phyloP scores from a whole-genome alignment of 164 flowering plant genomes.

The Magnolia sinica region DNA sequence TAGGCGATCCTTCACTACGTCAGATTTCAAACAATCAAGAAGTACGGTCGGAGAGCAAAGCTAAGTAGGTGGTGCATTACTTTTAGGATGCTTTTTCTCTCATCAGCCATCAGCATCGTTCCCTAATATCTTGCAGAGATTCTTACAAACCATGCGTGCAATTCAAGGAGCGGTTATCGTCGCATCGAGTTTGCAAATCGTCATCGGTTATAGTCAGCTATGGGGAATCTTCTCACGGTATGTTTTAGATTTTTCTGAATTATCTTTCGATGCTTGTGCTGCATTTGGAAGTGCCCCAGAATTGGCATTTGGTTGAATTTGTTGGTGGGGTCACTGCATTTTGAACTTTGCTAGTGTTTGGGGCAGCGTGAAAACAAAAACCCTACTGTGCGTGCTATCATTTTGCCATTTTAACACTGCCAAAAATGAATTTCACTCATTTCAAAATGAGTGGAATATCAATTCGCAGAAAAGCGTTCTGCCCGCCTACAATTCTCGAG shows the following conservation, averaged over 20 bases:
- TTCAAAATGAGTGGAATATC: neutral
- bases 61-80: constrained; percentile 1
- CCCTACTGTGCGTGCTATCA: neutral
- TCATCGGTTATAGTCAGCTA: constrained; percentile 16
- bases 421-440: neutral
- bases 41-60: constrained; percentile 25
- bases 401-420: neutral
- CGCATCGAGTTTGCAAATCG: constrained; percentile 18
- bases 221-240: constrained; percentile 19
- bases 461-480: too few relatives aligned
- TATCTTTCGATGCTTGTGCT: neutral
- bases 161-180: constrained; percentile 20
- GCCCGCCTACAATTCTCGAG: too few relatives aligned
- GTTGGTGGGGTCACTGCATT: neutral
- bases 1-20: constrained; percentile 4
- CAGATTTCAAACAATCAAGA: constrained; percentile 35
- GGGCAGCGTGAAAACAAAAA: neutral
- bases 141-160: constrained; percentile 15
- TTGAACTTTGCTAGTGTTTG: neutral
- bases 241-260: neutral
- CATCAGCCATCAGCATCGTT: neutral
- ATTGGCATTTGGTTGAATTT: neutral
- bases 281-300: neutral
- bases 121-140: constrained; percentile 12
- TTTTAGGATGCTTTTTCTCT: constrained; percentile 1